phyloP scores from a whole-genome alignment of 1,284 basidiomycete genomes.

The Mycosarcoma mackinlayi region DNA sequence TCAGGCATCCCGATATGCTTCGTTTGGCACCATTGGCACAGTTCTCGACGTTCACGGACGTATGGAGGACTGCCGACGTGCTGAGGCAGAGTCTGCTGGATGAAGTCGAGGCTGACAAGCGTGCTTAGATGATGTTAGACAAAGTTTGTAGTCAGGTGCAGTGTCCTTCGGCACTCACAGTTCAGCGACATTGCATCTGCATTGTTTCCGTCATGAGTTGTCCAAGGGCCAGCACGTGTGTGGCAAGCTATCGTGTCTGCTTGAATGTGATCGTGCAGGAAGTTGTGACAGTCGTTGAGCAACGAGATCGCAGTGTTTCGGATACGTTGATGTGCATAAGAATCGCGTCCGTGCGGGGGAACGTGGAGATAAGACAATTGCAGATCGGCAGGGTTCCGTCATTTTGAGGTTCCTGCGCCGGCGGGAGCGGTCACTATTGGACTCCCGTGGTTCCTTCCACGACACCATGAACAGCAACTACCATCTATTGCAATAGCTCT shows the following conservation, averaged over 20 bases:
- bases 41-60: constrained; percentile 58
- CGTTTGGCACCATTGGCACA: constrained; percentile 64
- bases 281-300: too few relatives aligned
- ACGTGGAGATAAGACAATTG: constrained; percentile 9
- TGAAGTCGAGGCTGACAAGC: constrained; percentile 25
- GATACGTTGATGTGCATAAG: background rate
- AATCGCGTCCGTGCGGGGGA: constrained; percentile 9
- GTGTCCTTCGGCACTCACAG: too few relatives aligned
- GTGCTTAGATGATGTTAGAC: background rate
- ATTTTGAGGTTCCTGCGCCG: background rate
- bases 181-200: too few relatives aligned
- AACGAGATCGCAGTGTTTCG: too few relatives aligned
- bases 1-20: constrained; percentile 62
- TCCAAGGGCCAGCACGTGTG: too few relatives aligned
- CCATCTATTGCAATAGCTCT: background rate
- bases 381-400: background rate
- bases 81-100: constrained; percentile 44
- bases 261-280: too few relatives aligned
- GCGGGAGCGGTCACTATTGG: too few relatives aligned
- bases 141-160: background rate
- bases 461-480: background rate
- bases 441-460: too few relatives aligned
- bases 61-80: constrained; percentile 58
- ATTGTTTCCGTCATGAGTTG: too few relatives aligned
- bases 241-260: too few relatives aligned